Percentiles rank a stretch among this genome's conserved stretches.
phyloP scores from a whole-genome alignment of 257 asterid genomes.

The Lycium ferocissimum region DNA sequence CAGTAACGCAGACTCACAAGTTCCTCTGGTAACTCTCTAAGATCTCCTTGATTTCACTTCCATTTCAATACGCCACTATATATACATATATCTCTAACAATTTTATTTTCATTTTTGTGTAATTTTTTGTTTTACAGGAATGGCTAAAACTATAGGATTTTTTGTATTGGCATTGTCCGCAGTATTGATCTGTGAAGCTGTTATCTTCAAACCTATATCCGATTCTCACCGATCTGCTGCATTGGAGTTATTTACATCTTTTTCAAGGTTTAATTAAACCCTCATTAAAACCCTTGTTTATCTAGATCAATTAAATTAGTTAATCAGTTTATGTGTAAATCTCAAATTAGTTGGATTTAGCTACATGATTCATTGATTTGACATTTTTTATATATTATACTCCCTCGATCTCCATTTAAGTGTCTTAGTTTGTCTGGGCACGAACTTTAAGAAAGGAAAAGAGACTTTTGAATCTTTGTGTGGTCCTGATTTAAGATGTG shows the following conservation, averaged over 20 bases:
- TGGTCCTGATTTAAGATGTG: too few relatives aligned
- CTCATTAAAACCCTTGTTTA: too few relatives aligned
- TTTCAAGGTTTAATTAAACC: slow-evolving; percentile 60
- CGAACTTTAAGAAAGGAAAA: too few relatives aligned
- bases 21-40: not conserved
- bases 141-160: slow-evolving; percentile 59
- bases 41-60: slow-evolving; percentile 1
- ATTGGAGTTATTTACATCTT: slow-evolving; percentile 61
- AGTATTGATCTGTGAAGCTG: slow-evolving; percentile 60
- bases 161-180: slow-evolving; percentile 56
- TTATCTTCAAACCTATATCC: slow-evolving; percentile 70
- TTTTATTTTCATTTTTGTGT: not conserved
- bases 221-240: slow-evolving; percentile 93
- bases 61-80: not conserved
- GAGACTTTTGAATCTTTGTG: too few relatives aligned
- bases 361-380: not conserved
- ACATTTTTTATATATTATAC: too few relatives aligned
- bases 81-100: not conserved
- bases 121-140: slow-evolving; percentile 40
- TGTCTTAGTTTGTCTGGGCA: too few relatives aligned
- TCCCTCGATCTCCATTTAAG: too few relatives aligned
- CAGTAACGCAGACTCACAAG: not conserved
- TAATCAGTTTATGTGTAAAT: not conserved
- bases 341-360: not conserved
- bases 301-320: not conserved